Evolutionary conservation across 352 stramenopile species (phyloP).

Genomic region (Albugo candida): DNA sequence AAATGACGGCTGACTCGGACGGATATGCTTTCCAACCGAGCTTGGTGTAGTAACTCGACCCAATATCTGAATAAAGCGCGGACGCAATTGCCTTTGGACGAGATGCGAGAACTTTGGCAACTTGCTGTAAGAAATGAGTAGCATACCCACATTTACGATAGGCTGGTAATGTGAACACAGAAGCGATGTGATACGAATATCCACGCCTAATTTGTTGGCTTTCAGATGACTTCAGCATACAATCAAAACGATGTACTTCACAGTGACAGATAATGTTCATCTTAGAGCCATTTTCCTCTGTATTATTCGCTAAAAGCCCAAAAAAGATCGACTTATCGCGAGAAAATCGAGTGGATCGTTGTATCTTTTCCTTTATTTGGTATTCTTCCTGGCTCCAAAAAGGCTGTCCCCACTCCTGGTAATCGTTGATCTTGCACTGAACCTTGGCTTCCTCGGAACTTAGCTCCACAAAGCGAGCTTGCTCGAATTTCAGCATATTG

Average conservation of each 20-base stretch:
- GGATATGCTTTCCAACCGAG: slow-evolving; percentile 33
- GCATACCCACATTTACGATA: slow-evolving; percentile 26
- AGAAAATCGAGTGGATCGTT: slow-evolving; percentile 26
- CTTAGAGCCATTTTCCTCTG: slow-evolving; percentile 4
- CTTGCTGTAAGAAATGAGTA: slow-evolving; percentile 19
- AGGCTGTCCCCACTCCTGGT: slow-evolving; percentile 22
- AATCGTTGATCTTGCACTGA: slow-evolving; percentile 37
- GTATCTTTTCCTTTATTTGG: slow-evolving; percentile 18
- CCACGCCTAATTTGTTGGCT: slow-evolving; percentile 13
- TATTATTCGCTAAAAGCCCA: slow-evolving; percentile 25
- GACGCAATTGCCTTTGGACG: slow-evolving; percentile 17
- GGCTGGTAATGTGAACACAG: slow-evolving; percentile 37
- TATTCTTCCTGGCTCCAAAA: slow-evolving; percentile 19
- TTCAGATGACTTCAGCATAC: slow-evolving; percentile 9
- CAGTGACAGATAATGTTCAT: slow-evolving; percentile 26
- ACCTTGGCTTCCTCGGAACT: slow-evolving; percentile 25
- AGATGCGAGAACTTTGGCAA: slow-evolving; percentile 15
- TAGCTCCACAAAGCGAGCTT: slow-evolving; percentile 22
- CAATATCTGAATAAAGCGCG: slow-evolving; percentile 47
- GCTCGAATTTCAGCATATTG: too few species aligned
- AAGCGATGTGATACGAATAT: slow-evolving; percentile 37
- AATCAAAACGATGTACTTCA: slow-evolving; percentile 38
- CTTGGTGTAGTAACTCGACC: slow-evolving; percentile 34
- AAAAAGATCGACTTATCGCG: slow-evolving; percentile 37
- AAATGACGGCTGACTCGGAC: slow-evolving; percentile 20